Percentiles rank a stretch among this genome's conserved stretches.
phyloP scores from a whole-genome alignment of 192 early-diverging fungal genomes.

The Gamsiella multidivaricata region DNA sequence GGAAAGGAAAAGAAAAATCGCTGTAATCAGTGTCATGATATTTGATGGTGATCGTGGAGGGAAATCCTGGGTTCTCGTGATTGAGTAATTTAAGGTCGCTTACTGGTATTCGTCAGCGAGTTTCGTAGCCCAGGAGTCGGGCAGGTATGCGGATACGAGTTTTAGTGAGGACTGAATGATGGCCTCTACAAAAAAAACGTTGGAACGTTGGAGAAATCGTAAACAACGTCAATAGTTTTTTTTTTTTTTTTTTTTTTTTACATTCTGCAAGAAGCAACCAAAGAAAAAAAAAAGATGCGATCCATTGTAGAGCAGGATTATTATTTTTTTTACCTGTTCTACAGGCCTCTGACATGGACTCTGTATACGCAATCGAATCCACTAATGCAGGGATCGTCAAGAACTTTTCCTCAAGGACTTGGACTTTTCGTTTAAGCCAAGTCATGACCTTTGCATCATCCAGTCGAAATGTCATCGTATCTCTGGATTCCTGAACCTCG shows the following conservation, averaged over 20 bases:
- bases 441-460: slow-evolving; percentile 50
- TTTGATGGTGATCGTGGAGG: too few species aligned
- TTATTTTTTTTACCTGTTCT: slow-evolving; percentile 10
- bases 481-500: slow-evolving; percentile 26
- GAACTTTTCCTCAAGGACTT: slow-evolving; percentile 21
- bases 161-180: slow-evolving; percentile 27
- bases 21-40: too few species aligned
- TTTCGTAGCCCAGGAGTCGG: slow-evolving; percentile 37
- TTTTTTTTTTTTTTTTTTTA: neutral
- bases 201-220: neutral
- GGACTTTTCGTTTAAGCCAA: slow-evolving; percentile 56
- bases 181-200: slow-evolving; percentile 30
- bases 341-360: slow-evolving; percentile 24
- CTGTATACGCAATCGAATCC: slow-evolving; percentile 44
- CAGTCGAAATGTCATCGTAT: slow-evolving; percentile 43
- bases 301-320: neutral
- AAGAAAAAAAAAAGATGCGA: neutral
- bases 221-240: too few species aligned
- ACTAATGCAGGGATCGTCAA: slow-evolving; percentile 5
- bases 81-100: slow-evolving; percentile 5
- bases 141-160: slow-evolving; percentile 42
- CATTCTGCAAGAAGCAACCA: neutral
- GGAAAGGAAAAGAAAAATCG: too few species aligned
- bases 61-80: too few species aligned
- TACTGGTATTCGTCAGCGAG: slow-evolving; percentile 46